These are phyloP conservation scores for Maudiozyma turicensis DNA, from an alignment of 805 yeast species.

Conservation along the genomic window DNA sequence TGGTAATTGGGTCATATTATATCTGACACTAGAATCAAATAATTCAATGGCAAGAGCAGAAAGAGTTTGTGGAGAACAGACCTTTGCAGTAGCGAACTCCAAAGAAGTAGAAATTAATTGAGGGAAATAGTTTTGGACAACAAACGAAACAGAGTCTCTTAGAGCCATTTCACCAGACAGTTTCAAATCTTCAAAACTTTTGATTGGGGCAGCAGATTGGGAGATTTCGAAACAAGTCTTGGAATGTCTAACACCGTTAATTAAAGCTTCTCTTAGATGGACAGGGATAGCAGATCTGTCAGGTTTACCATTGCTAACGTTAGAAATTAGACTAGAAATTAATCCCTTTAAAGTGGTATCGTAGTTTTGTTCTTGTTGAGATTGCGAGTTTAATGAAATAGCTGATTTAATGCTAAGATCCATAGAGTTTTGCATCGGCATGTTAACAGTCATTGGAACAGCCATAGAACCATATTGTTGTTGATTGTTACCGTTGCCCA, in stretches of 20 bases:
- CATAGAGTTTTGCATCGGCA: neutral
- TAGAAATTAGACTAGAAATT: neutral
- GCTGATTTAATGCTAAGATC: neutral
- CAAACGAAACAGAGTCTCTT: slow-evolving; percentile 44
- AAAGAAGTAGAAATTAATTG: slow-evolving; percentile 42
- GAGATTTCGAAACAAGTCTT: slow-evolving; percentile 36
- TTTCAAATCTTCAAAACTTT: slow-evolving; percentile 1
- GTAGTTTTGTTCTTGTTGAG: neutral
- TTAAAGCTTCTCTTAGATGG: slow-evolving; percentile 29
- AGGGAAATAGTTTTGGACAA: slow-evolving; percentile 44
- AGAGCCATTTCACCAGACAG: slow-evolving; percentile 47
- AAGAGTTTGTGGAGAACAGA: slow-evolving; percentile 32
- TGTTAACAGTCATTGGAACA: neutral
- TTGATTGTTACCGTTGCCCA: neutral
- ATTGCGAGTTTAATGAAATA: neutral
- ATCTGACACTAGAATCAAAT: slow-evolving; percentile 19
- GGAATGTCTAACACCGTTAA: slow-evolving; percentile 47
- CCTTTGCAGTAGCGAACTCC: slow-evolving; percentile 38
- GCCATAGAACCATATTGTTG: neutral
- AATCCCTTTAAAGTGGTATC: neutral
- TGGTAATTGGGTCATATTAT: slow-evolving; percentile 20
- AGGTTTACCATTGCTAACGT: neutral
- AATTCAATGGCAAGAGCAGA: slow-evolving; percentile 24
- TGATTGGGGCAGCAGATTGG: slow-evolving; percentile 2
- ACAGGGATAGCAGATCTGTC: slow-evolving; percentile 7